Conservation (phyloP, 306 rosid species). For the Boehmeria nivea region DNA sequence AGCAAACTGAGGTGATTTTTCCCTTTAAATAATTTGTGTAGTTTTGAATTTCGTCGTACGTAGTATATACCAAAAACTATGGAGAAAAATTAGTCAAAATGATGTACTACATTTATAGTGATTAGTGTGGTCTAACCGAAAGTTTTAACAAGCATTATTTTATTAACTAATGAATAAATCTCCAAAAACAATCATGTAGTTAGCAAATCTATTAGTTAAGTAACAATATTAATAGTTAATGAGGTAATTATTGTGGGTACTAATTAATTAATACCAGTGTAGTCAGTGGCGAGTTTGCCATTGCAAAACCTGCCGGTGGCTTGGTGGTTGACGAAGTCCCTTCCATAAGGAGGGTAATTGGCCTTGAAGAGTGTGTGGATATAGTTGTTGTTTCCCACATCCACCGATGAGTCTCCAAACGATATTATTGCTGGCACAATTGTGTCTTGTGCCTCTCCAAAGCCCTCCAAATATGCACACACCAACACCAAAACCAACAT, state of each 20-base stretch:
- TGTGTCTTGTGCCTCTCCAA: conserved; percentile 60
- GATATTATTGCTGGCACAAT: conserved; percentile 80
- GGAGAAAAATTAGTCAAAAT: too few species aligned
- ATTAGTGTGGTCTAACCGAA: too few species aligned
- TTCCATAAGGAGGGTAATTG: conserved; percentile 93
- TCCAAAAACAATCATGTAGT: too few species aligned
- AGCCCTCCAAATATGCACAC: conserved; percentile 20
- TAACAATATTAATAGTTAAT: too few species aligned
- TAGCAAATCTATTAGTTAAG: too few species aligned
- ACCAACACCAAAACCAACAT: conserved; percentile 34
- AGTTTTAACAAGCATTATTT: too few species aligned
- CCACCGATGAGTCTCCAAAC: conserved; percentile 88
- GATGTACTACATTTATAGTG: too few species aligned
- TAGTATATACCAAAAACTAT: too few species aligned
- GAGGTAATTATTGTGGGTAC: too few species aligned
- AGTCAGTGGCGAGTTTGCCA: conserved; percentile 90
- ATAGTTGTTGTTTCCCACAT: conserved; percentile 88
- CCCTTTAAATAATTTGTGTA: not conserved
- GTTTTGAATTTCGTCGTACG: not conserved
- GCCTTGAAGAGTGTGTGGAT: conserved; percentile 76
- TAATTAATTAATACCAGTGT: conserved; percentile 69
- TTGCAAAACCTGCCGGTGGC: conserved; percentile 94
- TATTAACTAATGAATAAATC: too few species aligned
- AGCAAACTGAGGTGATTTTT: not conserved
- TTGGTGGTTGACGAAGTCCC: conserved; percentile 73